Percentiles rank a stretch among this genome's conserved stretches.
Evolutionary conservation across 1,139 yeast species (phyloP).

Genomic region (Waltiozyma sp.): DNA sequence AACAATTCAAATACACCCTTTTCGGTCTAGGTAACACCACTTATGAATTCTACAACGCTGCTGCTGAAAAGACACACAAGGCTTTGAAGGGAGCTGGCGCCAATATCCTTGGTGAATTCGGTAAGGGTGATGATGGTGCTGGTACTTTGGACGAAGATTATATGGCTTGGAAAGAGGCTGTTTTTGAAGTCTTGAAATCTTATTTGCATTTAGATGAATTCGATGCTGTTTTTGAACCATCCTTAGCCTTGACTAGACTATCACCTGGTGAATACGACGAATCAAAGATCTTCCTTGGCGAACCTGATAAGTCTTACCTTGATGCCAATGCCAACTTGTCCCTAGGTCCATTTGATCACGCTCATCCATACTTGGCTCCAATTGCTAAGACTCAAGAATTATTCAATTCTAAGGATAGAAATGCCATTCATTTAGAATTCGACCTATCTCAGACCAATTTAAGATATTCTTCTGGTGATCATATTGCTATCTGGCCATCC

Average conservation of each 20-base stretch:
- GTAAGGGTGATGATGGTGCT: conserved; percentile 91
- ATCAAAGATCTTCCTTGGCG: conserved; percentile 65
- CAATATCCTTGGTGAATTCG: conserved; percentile 55
- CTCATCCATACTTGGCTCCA: conserved; percentile 77
- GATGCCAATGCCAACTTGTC: conserved; percentile 30
- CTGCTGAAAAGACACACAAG: conserved; percentile 52
- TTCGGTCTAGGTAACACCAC: conserved; percentile 93
- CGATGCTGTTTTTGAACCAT: conserved; percentile 69
- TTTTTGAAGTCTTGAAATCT: conserved; percentile 57
- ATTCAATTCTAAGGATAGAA: conserved; percentile 53
- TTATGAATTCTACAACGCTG: conserved; percentile 81
- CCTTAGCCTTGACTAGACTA: conserved; percentile 35
- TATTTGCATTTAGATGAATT: conserved; percentile 61
- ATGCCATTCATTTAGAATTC: conserved; percentile 83
- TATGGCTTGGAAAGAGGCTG: conserved; percentile 79
- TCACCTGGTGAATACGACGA: conserved; percentile 23
- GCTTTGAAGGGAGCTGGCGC: conserved; percentile 56
- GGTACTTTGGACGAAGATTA: conserved; percentile 95
- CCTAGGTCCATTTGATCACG: conserved; percentile 73
- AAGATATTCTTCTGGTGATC: conserved; percentile 91
- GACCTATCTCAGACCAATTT: conserved; percentile 68
- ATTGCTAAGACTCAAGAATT: conserved; percentile 54
- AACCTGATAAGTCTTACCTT: conserved; percentile 62
- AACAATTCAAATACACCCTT: conserved; percentile 56
- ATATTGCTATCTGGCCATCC: conserved; percentile 89